Base-by-base conservation (phyloP, 495 filamentous ascomycete genomes). In the Thermothielavioides terrestris region DNA sequence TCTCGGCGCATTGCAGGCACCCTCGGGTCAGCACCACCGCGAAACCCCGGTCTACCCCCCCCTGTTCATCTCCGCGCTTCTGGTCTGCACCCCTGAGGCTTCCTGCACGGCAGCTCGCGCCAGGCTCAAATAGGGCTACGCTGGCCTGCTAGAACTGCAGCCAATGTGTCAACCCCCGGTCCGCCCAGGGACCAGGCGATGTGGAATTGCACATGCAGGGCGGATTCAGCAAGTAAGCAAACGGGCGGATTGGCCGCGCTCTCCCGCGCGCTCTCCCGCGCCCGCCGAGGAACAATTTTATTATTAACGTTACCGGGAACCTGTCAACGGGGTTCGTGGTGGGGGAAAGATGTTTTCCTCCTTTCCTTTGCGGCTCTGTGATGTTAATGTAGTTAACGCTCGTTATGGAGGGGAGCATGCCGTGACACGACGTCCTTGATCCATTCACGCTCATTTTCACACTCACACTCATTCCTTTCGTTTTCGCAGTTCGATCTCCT, bases 91-190 rank as follows among this genome's bases (percentile, higher is more conserved):
- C 37, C 28, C 21, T 42, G 46, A 41, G 10, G 3, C 17, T 3
- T 26, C n/a, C n/a, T n/a, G n/a, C n/a, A n/a, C n/a, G n/a, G n/a
- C n/a, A n/a, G 27, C 1, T 14, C 31, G 31, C 48, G 31, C 30
- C 38, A 50, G 17, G 3, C 30, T 37, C 30, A 22, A 37, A 35
- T 27, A 2, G 31, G 38, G 1, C 18, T 43, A 31, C 17, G 49
- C 15, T 21, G 18, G 32, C 18, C 21, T 21, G 23, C 9, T 17
- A 15, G 23, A 4, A 5, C 39, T 50, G 49, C 40, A 37, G 49
- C 49, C 49, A 38, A 9, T 15, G 49, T 44, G 25, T 38, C 49
- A 51, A 15, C 9, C 49, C 49, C 49, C 21, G 40, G 49, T 51
- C 49, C 7, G 22, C n/a, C 22, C 22, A 47, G 23, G 10, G 3